Evolutionary conservation across 2,329 filamentous ascomycete genomes (phyloP), one percentile per base, ranked within the genome.

Genomic region (Macrophomina tecta): DNA sequence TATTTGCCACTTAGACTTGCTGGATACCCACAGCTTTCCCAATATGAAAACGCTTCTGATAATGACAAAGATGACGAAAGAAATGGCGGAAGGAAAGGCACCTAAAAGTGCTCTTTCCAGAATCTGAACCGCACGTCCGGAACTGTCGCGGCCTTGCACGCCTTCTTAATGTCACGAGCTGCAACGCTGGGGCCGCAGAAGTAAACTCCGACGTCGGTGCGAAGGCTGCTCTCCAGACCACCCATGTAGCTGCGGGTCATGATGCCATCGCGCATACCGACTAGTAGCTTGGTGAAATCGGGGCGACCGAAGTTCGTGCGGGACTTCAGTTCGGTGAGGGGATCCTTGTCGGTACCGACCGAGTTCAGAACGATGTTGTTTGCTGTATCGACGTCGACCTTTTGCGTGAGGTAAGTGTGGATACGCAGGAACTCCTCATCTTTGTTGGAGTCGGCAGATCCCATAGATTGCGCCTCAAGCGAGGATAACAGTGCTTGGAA

Each of bases 341-440:
- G 95, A 78, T 99, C 95, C 69, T 92, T 85, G 48, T 91, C 90
- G 46, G 91, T 89, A 64, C 95, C 95, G 18, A 98, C 94, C 65
- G 90, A 94, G 83, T 99, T 98, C 70, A 99, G 88, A 58, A 97
- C 93, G 76, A 99, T 98, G 79, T 99, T 99, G 73, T 97, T 91
- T 2, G 93, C 90, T 0, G 93, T 97, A 78, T 99, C 94, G 72
- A 90, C 87, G 78, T 98, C 94, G 68, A 98, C 87, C 74, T 90
- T 91, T 80, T 98, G 94, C 0, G 95, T 99, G 45, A 99, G 90
- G 76, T 97, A 99, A 0, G 94, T 98, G 83, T 99, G 95, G 71
- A 99, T 99, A 78, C 94, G 93, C 74, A 99, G 84, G 86, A 99
- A 99, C 75, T 98, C 93, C 0, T 79, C 77, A 23, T 48, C 18